Evolutionary conservation across 345 rosid species (phyloP), one percentile per base, ranked within the genome.

Genomic region (Sisymbrium irio): DNA sequence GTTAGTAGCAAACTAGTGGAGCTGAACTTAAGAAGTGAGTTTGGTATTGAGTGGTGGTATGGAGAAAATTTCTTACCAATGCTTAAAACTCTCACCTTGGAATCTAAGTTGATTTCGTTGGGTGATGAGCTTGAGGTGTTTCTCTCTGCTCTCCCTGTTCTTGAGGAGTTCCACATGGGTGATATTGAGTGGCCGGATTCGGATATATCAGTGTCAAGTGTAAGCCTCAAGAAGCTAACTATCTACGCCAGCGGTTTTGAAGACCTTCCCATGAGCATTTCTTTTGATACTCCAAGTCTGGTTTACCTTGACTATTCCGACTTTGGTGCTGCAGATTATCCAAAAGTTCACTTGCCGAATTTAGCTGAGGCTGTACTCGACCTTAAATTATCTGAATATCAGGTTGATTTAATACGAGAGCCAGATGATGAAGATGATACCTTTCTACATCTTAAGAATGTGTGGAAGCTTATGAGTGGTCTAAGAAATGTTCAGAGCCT

Each of bases 401-500:
- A 68, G 46, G 0, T 30, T 8, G 20, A 68, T 6, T 8, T 27
- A 7, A 8, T 42, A 28, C 30, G 32, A 68, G 63, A 0, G 4
- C 15, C 8, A 9, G 17, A 37, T 53, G 61, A n/a, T n/a, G 61
- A 66, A 22, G 49, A 51, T 51, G 37, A 22, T 5, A 25, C 2
- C 25, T 10, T 2, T 51, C 12, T 13, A 2, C 27, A 7, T 36
- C 25, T 67, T 25, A 1, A 25, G 9, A 68, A 68, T 55, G 63
- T 54, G 14, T 54, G 41, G 72, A 68, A 54, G 53, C 51, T 55
- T 11, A 27, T 68, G 1, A 54, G 9, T 28, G 63, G 63, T 18
- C 27, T 55, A 17, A 40, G 72, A 55, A 30, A 41, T 55, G 72
- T 55, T 41, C 14, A 68, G 0, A 68, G 27, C 41, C 63, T 68